Conservation (phyloP, 352 stramenopile species). For the Globisporangium polare region DNA sequence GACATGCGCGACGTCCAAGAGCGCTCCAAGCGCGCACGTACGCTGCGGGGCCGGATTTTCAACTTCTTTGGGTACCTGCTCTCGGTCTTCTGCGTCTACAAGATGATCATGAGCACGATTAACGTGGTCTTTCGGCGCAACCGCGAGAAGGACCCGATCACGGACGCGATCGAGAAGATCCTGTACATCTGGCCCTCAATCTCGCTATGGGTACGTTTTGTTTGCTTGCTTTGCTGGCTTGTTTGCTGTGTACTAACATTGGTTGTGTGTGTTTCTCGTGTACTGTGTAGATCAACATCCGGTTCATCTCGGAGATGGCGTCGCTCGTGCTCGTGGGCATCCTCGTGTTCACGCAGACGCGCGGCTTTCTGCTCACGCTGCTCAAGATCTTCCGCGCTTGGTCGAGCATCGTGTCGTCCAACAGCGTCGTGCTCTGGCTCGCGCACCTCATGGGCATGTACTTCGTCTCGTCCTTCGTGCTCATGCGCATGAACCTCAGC, state of each 20-base stretch:
- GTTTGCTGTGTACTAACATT: background rate
- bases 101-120: slow-evolving; percentile 83
- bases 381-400: slow-evolving; percentile 79
- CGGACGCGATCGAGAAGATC: slow-evolving; percentile 73
- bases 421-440: slow-evolving; percentile 79
- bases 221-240: background rate
- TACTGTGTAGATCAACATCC: slow-evolving; percentile 55
- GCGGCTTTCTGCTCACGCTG: slow-evolving; percentile 72
- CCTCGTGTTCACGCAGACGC: slow-evolving; percentile 80
- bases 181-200: slow-evolving; percentile 79
- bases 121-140: slow-evolving; percentile 79
- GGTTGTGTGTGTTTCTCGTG: background rate
- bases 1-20: slow-evolving; percentile 69
- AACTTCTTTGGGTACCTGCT: slow-evolving; percentile 80
- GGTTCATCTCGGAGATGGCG: slow-evolving; percentile 73
- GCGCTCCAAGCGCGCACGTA: slow-evolving; percentile 46
- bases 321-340: slow-evolving; percentile 77
- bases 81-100: slow-evolving; percentile 81
- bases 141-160: slow-evolving; percentile 84
- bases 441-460: slow-evolving; percentile 87
- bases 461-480: slow-evolving; percentile 84
- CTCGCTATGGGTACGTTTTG: slow-evolving; percentile 40
- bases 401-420: slow-evolving; percentile 79
- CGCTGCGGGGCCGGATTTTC: slow-evolving; percentile 69
- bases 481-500: slow-evolving; percentile 88